Base-by-base conservation (phyloP, 2,329 filamentous ascomycete species). In the Colletotrichum melonis region DNA sequence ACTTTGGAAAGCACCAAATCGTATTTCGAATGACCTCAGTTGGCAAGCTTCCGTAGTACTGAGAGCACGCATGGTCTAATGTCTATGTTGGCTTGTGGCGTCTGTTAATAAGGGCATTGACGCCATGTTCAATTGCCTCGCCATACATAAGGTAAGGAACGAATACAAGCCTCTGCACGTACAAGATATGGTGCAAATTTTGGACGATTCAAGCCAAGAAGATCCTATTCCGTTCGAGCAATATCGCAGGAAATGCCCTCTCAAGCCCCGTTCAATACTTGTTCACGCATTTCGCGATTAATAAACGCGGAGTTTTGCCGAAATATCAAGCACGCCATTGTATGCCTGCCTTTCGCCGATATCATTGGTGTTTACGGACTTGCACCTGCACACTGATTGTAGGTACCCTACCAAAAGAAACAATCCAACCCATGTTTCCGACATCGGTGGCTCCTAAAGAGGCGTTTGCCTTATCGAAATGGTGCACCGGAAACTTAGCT, bases 311-410 rank as follows among this genome's bases (percentile, higher is more conserved):
- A 63, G 2, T 46, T 9, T 68, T 12, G 30, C 66, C 57, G 66
- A 55, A 5, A 24, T 5, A 22, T 16, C 28, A 55, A 69, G 66
- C 66, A 69, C 66, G 66, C 14, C 66, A 69, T 69, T 32, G 35
- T 35, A 56, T 46, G 58, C 49, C 22, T 54, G 65, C 57, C 26
- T 26, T 38, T 59, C 1, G 1, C 19, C 42, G 14, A 7, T 26
- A 11, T 46, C 19, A 32, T 62, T 63, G 65, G 35, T 22, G 42
- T 49, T 22, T 49, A 49, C 19, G 42, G 42, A 22, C 19, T 49
- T 19, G 19, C 24, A 46, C 16, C 1, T 19, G 1, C 19, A 11
- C 35, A 4, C 22, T 46, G 12, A 28, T n/a, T 46, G 8, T 9
- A 28, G 9, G 14, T 19, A 14, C 11, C 7, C 22, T 24, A 12